These are phyloP conservation scores for Populus simonii DNA, from an alignment of 345 rosid species.

Conservation along the genomic window DNA sequence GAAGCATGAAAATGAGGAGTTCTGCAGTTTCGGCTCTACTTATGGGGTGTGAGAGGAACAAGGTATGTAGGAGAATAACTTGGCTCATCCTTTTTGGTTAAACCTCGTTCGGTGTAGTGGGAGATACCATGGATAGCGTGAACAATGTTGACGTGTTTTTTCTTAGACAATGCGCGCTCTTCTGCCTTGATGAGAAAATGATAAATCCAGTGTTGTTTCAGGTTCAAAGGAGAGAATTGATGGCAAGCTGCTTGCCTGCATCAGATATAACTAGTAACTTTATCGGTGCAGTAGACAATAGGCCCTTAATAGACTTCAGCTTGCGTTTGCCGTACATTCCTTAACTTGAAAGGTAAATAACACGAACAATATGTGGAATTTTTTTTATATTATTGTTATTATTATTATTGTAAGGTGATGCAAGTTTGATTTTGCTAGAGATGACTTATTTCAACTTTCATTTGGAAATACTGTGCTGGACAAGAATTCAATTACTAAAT, in stretches of 20 bases:
- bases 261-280: constrained; percentile 5
- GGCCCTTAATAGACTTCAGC: constrained; percentile 4
- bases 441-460: background rate
- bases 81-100: background rate
- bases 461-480: background rate
- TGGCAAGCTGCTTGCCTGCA: background rate
- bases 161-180: background rate
- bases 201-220: constrained; percentile 9
- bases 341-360: constrained; percentile 11
- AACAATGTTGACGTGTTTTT: background rate
- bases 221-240: constrained; percentile 16
- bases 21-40: constrained; percentile 23
- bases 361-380: background rate
- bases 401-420: constrained; percentile 10
- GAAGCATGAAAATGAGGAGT: constrained; percentile 34
- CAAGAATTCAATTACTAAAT: background rate
- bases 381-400: background rate
- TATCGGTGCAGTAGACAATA: constrained; percentile 8
- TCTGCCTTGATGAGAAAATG: background rate
- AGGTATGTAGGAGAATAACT: constrained; percentile 14
- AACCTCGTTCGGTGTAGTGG: background rate
- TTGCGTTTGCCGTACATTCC: background rate
- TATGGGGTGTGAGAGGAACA: constrained; percentile 15
- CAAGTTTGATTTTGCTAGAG: background rate
- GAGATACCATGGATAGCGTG: background rate